Percentiles rank a stretch among this genome's conserved stretches.
Evolutionary conservation across 1,139 yeast species (phyloP).

Genomic region (Insectozyma bohioensis): DNA sequence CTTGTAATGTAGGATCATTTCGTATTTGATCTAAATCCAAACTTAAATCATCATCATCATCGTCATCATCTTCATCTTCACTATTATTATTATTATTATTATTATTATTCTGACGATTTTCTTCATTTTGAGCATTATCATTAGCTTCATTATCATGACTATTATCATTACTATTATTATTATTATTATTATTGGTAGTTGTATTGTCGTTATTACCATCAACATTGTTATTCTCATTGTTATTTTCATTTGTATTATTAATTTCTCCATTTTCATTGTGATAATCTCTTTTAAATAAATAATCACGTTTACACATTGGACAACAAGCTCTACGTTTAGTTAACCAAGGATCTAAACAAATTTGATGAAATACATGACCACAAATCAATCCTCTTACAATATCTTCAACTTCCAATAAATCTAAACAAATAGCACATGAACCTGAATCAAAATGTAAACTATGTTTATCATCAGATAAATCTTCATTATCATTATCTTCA

Average conservation of each 20-base stretch:
- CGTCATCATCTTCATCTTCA: slow-evolving; percentile 19
- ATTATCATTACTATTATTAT: slow-evolving; percentile 12
- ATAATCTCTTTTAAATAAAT: slow-evolving; percentile 39
- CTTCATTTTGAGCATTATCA: too few relatives aligned
- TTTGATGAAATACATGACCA: slow-evolving; percentile 82
- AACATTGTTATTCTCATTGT: slow-evolving; percentile 4
- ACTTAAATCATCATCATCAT: slow-evolving; percentile 26
- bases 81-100: slow-evolving; percentile 7
- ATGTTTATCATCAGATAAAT: slow-evolving; percentile 8
- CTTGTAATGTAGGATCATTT: slow-evolving; percentile 38
- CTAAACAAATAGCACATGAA: slow-evolving; percentile 81
- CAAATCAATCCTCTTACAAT: slow-evolving; percentile 72
- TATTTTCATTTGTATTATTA: not conserved
- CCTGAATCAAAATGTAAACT: slow-evolving; percentile 65
- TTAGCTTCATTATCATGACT: slow-evolving; percentile 16
- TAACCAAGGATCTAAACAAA: slow-evolving; percentile 83
- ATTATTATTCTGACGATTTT: too few relatives aligned
- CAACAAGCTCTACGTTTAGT: slow-evolving; percentile 76
- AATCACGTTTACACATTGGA: slow-evolving; percentile 81
- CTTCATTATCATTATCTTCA: slow-evolving; percentile 8
- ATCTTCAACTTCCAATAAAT: slow-evolving; percentile 60
- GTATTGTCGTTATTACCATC: slow-evolving; percentile 9
- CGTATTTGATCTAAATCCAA: slow-evolving; percentile 44
- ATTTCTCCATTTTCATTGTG: slow-evolving; percentile 2
- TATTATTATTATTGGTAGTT: slow-evolving; percentile 8